Evolutionary conservation across 2,329 filamentous ascomycete genomes (phyloP), one percentile per base, ranked within the genome.

Genomic region (Aureobasidium sp.): DNA sequence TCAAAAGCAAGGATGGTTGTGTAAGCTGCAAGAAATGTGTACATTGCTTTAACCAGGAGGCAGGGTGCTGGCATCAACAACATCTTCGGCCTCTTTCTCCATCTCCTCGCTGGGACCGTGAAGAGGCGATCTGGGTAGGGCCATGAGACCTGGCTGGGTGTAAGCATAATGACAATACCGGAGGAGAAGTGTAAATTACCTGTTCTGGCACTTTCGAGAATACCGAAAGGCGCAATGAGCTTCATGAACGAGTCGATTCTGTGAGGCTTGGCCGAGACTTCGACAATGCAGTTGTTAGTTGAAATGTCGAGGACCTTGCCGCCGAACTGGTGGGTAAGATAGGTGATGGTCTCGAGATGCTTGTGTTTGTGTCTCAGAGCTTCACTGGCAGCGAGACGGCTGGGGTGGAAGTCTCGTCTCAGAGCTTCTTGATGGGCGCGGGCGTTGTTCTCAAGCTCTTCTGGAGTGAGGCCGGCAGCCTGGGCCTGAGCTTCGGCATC

Each of bases 181-280:
- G 29, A 39, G 27, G 61, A 55, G 53, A 55, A 39, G 36, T 36
- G 39, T 37, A 14, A 71, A 77, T 75, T 64, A 81, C 79, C 94
- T 63, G 94, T 97, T 65, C 94, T 86, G 57, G 93, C 91, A 56
- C 92, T 97, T 79, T 99, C 94, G 57, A 99, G 83, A 69, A 99
- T 96, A 72, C 94, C 94, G 74, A 97, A 99, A 14, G 93, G 93
- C 62, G 86, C 83, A 71, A 99, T 87, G 65, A 99, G 84, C 80
- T 97, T 99, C 78, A 99, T 88, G 81, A 97, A 99, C 1, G 91
- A 96, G 77, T 99, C 91, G 72, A 99, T 96, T 77, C 94, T 88
- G 65, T 82, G 85, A 39, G 91, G 92, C 78, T 99, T 99, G 64
- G 94, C 94, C 60, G 91, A 96, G 8, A 99, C 77, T 78, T 99